Evolutionary conservation across 1,284 basidiomycete genomes (phyloP).

Genomic region (Austroboletus novae-zelandiae): DNA sequence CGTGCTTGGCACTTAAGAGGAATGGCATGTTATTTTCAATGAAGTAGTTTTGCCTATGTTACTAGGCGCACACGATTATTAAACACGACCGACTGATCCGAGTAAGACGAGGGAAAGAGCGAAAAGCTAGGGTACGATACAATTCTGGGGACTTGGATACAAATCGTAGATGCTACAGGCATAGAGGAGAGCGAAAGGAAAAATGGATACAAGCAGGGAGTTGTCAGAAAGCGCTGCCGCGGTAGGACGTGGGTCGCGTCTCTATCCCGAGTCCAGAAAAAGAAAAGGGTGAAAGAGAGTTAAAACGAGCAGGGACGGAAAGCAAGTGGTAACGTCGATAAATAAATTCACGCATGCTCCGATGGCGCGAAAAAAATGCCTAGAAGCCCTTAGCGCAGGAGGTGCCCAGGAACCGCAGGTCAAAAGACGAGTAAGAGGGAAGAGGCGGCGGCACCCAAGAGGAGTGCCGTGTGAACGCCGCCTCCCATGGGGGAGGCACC

Average conservation of each 20-base stretch:
- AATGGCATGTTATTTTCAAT: neutral
- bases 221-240: neutral
- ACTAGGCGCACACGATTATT: neutral
- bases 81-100: neutral
- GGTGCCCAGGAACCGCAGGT: neutral
- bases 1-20: neutral
- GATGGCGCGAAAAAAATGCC: neutral
- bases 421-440: slow-evolving; percentile 11
- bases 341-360: neutral
- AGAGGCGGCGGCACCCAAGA: slow-evolving; percentile 8
- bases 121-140: neutral
- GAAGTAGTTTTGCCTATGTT: neutral
- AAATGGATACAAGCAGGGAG: slow-evolving; percentile 1
- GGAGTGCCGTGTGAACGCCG: slow-evolving; percentile 2
- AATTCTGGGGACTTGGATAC: neutral
- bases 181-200: neutral
- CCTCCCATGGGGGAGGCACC: slow-evolving; percentile 11
- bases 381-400: neutral
- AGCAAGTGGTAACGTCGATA: neutral
- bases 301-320: neutral
- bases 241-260: neutral
- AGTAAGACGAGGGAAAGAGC: neutral
- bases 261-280: neutral
- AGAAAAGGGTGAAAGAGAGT: neutral
- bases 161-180: neutral